Evolutionary conservation across 2,329 filamentous ascomycete genomes (phyloP).

Genomic region (Verticillium klebahnii): DNA sequence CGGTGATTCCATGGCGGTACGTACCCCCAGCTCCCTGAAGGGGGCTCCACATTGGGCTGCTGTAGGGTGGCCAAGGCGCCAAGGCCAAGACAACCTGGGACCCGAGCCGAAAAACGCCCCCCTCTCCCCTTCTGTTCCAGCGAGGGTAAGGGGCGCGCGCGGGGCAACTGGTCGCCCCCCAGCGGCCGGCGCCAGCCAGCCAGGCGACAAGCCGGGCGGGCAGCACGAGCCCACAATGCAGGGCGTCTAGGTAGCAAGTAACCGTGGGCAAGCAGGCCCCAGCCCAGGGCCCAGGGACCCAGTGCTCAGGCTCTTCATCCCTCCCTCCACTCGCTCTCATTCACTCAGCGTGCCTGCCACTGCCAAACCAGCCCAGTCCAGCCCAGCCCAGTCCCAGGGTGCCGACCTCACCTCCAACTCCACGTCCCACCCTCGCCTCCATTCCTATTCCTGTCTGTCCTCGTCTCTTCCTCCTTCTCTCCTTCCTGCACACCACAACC

Average conservation of each 20-base stretch:
- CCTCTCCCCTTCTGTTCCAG: not conserved
- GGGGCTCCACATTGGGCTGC: not conserved
- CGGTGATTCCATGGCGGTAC: not conserved
- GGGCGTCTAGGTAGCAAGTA: not conserved
- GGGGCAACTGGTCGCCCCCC: too few species aligned
- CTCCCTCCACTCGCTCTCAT: not conserved
- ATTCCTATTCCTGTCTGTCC: not conserved
- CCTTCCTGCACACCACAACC: slow-evolving; percentile 12
- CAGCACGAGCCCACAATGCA: not conserved
- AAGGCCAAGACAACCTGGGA: not conserved
- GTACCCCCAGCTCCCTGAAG: not conserved
- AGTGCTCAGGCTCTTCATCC: not conserved
- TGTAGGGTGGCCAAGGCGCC: not conserved
- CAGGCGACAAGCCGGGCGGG: not conserved
- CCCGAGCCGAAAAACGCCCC: not conserved
- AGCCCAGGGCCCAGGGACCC: too few species aligned
- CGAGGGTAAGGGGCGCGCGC: not conserved
- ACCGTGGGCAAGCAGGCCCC: too few species aligned
- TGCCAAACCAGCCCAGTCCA: slow-evolving; percentile 1
- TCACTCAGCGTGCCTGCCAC: not conserved
- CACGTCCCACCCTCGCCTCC: not conserved
- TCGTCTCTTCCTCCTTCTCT: not conserved
- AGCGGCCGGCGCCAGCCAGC: too few species aligned
- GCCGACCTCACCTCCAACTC: slow-evolving; percentile 3
- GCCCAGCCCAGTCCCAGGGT: slow-evolving; percentile 4